Percentiles rank a stretch among this genome's conserved stretches.
Evolutionary conservation across 371 early-diverging fungal species (phyloP).

Genomic region (Mucor irregularis): DNA sequence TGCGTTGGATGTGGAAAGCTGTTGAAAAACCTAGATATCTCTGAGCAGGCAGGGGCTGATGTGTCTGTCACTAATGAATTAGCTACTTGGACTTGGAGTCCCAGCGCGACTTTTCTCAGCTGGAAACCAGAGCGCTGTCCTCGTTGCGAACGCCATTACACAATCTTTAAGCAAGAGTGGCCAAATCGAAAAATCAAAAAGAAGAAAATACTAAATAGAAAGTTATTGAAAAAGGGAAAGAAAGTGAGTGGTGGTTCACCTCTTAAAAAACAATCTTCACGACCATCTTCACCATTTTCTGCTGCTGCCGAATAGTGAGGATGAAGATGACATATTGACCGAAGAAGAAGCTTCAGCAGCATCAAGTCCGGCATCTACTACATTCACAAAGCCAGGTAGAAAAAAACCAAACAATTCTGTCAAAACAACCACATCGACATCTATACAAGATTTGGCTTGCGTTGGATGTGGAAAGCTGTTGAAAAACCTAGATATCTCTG

Average conservation of each 20-base stretch:
- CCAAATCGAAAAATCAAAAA: slow-evolving; percentile 34
- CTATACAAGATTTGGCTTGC: slow-evolving; percentile 42
- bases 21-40: slow-evolving; percentile 29
- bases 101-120: slow-evolving; percentile 44
- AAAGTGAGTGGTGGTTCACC: too few species aligned
- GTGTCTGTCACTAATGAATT: slow-evolving; percentile 34
- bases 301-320: slow-evolving; percentile 5
- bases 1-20: slow-evolving; percentile 41
- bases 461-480: slow-evolving; percentile 39
- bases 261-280: not conserved
- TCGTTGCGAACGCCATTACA: slow-evolving; percentile 47
- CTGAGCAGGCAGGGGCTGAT: slow-evolving; percentile 32
- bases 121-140: slow-evolving; percentile 49
- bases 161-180: slow-evolving; percentile 48
- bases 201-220: not conserved
- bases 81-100: slow-evolving; percentile 55
- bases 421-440: not conserved
- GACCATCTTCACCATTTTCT: not conserved
- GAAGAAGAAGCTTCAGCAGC: slow-evolving; percentile 24
- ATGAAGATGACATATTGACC: not conserved
- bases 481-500: slow-evolving; percentile 28
- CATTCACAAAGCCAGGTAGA: slow-evolving; percentile 26
- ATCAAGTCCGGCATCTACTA: not conserved
- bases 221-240: slow-evolving; percentile 12
- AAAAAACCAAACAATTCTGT: not conserved